Evolutionary conservation across 352 stramenopile genomes (phyloP).

Genomic region (Phytophthora macrochlamydospora): DNA sequence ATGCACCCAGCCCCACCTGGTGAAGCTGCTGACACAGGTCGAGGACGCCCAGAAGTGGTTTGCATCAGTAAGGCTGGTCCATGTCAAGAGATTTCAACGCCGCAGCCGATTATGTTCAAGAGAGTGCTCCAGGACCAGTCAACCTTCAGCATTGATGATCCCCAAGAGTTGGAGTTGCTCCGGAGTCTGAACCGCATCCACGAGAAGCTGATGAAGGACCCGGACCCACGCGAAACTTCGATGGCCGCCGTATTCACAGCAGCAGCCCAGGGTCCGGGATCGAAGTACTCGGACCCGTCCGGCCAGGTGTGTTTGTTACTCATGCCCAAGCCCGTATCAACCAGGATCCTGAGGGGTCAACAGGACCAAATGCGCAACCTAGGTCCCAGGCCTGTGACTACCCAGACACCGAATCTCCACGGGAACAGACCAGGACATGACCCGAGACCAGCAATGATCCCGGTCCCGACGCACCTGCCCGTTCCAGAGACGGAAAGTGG

Average conservation of each 20-base stretch:
- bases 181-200: slow-evolving; percentile 1
- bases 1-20: slow-evolving; percentile 19
- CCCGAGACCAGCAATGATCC: no score
- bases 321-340: no score
- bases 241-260: neutral
- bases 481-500: neutral
- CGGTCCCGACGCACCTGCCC: no score
- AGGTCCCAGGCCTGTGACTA: no score
- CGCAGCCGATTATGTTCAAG: slow-evolving; percentile 17
- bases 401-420: no score
- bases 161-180: neutral
- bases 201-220: slow-evolving; percentile 8
- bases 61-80: slow-evolving; percentile 5
- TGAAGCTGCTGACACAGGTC: slow-evolving; percentile 9
- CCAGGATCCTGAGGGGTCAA: no score
- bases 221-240: neutral
- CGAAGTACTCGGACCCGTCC: neutral
- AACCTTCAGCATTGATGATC: neutral
- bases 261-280: neutral
- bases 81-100: slow-evolving; percentile 32
- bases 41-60: slow-evolving; percentile 3
- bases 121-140: neutral
- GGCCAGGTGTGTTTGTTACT: no score
- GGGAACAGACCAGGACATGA: no score
- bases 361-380: no score